Percentiles rank a stretch among this genome's conserved stretches.
phyloP scores from a whole-genome alignment of 1,284 basidiomycete species.

The Sanguinoderma infundibulare region DNA sequence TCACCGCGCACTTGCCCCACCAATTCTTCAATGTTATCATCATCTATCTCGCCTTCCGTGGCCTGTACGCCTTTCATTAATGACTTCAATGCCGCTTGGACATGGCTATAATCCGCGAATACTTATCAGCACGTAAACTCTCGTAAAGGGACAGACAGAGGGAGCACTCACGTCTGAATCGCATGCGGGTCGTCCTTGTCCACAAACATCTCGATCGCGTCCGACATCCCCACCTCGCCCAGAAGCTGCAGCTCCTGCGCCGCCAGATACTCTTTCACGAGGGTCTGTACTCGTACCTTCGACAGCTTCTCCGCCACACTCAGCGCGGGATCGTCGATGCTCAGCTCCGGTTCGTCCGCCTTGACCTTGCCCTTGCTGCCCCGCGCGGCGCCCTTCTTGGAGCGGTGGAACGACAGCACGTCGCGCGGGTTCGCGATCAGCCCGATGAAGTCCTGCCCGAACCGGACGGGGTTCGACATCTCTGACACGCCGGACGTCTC shows the following conservation, averaged over 20 bases:
- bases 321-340: slow-evolving; percentile 75
- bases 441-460: slow-evolving; percentile 94
- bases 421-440: slow-evolving; percentile 94
- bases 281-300: slow-evolving; percentile 72
- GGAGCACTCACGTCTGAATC: slow-evolving; percentile 73
- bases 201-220: slow-evolving; percentile 91
- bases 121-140: neutral
- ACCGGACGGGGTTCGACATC: slow-evolving; percentile 94
- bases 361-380: slow-evolving; percentile 50
- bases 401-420: slow-evolving; percentile 87
- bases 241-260: slow-evolving; percentile 90
- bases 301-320: slow-evolving; percentile 68
- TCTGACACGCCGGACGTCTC: slow-evolving; percentile 90
- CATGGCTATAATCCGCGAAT: slow-evolving; percentile 59
- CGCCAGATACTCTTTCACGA: slow-evolving; percentile 88
- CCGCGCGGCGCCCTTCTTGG: slow-evolving; percentile 61
- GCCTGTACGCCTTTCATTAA: slow-evolving; percentile 70
- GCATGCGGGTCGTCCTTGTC: slow-evolving; percentile 95
- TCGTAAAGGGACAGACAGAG: neutral
- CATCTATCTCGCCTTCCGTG: slow-evolving; percentile 49
- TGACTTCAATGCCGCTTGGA: slow-evolving; percentile 61
- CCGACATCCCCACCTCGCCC: slow-evolving; percentile 85
- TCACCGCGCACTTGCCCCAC: slow-evolving; percentile 72
- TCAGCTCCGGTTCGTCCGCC: slow-evolving; percentile 73
- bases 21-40: slow-evolving; percentile 74